Evolutionary conservation across 2,329 filamentous ascomycete species (phyloP), one percentile per base, ranked within the genome.

Genomic region (Keithomyces neogunnii): DNA sequence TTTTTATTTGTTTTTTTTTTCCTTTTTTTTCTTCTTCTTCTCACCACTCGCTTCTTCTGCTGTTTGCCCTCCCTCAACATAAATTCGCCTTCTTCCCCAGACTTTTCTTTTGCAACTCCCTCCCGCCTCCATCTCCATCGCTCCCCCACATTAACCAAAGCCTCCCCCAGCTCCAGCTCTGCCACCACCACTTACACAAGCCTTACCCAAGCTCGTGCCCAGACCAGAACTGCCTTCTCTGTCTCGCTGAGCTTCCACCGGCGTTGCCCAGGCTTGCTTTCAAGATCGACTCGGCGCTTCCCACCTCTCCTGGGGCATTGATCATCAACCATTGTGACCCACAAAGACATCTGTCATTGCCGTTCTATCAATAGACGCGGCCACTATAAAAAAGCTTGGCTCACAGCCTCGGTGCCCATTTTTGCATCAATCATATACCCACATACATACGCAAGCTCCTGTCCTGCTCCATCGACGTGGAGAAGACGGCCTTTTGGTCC

Each of bases 361-460:
- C 11, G 33, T 35, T 47, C 45, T 39, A 28, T 30, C 40, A 30
- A 28, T 44, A 30, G 40, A 44, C 8, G 26, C 19, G 28, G 36
- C 36, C 8, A 5, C 13, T 5, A 5, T 10, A 9, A 39, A 39
- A n/a, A 13, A 7, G 9, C 26, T 44, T 19, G 40, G 30, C 30
- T 44, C 40, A 44, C 40, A 29, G 45, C 8, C 45, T 47, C 45
- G 11, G 55, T 57, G 55, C 54, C 56, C 53, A 58, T 59, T 44
- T 44, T 29, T 44, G 26, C 8, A 28, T 30, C 40, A 30, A 44
- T 28, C 11, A 35, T 40, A 19, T 57, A 58, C 39, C 59, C 60
- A 61, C 56, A 55, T 44, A 56, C 56, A 19, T 59, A 61, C 60
- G 58, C 60, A 62, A 62, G 57, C 38, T 39, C 28, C 19, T 48